phyloP scores from a whole-genome alignment of 2,329 filamentous ascomycete species.

The Penicillium sclerotiorum region DNA sequence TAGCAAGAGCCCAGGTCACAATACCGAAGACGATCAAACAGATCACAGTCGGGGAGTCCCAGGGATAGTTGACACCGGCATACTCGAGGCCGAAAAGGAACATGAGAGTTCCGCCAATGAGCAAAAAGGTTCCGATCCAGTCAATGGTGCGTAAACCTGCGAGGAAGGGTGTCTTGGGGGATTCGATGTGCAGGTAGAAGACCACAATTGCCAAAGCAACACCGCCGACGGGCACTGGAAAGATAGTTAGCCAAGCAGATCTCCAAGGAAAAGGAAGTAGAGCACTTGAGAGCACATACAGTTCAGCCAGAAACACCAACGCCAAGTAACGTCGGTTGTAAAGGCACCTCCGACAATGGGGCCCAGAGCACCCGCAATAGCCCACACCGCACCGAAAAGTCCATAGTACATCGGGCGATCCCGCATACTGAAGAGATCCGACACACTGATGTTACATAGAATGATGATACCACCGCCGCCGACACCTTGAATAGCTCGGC shows the following conservation, averaged over 20 bases:
- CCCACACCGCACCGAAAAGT: slow-evolving; percentile 65
- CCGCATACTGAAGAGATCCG: slow-evolving; percentile 64
- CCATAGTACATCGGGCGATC: slow-evolving; percentile 64
- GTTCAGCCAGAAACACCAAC: slow-evolving; percentile 66
- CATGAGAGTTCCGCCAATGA: slow-evolving; percentile 81
- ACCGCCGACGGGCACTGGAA: slow-evolving; percentile 60
- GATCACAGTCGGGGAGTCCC: slow-evolving; percentile 73
- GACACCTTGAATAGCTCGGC: slow-evolving; percentile 64
- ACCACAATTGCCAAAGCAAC: slow-evolving; percentile 61
- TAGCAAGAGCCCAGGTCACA: slow-evolving; percentile 65
- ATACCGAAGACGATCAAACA: slow-evolving; percentile 76
- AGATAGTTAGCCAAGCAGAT: slow-evolving; percentile 8
- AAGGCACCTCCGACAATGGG: slow-evolving; percentile 65
- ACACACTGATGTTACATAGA: slow-evolving; percentile 66
- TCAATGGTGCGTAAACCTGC: slow-evolving; percentile 64
- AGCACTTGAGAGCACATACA: slow-evolving; percentile 38
- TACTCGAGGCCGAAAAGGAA: slow-evolving; percentile 83
- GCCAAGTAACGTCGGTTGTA: slow-evolving; percentile 61
- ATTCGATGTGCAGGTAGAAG: slow-evolving; percentile 64
- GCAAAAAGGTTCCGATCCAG: slow-evolving; percentile 63
- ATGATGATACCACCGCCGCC: slow-evolving; percentile 66
- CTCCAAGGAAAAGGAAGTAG: background rate
- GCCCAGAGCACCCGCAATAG: slow-evolving; percentile 61
- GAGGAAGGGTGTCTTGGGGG: slow-evolving; percentile 60
- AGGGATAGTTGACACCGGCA: slow-evolving; percentile 74